Base-by-base conservation (phyloP, 495 filamentous ascomycete species). In the Penicillium manginii region DNA sequence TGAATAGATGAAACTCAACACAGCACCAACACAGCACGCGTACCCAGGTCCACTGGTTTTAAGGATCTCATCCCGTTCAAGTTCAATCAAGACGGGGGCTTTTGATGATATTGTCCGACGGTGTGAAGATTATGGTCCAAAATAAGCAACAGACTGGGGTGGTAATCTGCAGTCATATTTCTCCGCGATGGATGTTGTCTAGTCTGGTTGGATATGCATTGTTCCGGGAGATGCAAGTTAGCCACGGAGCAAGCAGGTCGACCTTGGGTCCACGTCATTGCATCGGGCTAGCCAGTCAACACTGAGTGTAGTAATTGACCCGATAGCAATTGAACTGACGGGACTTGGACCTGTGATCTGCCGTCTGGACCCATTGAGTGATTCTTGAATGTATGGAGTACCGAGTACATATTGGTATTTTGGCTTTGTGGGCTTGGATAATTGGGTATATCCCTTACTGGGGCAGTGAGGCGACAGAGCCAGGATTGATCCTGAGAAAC, bases 141-240 rank as follows among this genome's bases (percentile, higher is more conserved):
- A 26, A 26, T 26, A 26, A 26, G 39, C 18, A 17, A 10, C 17
- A 3, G 17, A 23, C 18, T 39, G 31, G 19, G 12, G 29, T 3
- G 19, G 49, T 23, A n/a, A 48, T 35, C 2, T 40, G 53, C 26
- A 26, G 17, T 33, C 11, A 15, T 19, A 31, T 37, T 52, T 48
- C 49, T 52, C 48, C 39, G 23, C 23, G 23, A 26, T 26, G 23
- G 53, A 43, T 23, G 33, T 18, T 57, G 22, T 59, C 52, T 50
- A 33, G 61, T 52, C 55, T 54, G 42, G 64, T 63, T 63, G 64
- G 52, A 63, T 66, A 66, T 15, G 33, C 14, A 37, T 43, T 43
- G 40, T 43, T 19, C 40, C 40, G 40, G 18, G 8, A 43, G 40
- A 43, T 17, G n/a, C n/a, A 17, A 18, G 2, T 11, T 43, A 18